phyloP scores from a whole-genome alignment of 768 basidiomycete genomes.

The Steccherinum ochraceum region DNA sequence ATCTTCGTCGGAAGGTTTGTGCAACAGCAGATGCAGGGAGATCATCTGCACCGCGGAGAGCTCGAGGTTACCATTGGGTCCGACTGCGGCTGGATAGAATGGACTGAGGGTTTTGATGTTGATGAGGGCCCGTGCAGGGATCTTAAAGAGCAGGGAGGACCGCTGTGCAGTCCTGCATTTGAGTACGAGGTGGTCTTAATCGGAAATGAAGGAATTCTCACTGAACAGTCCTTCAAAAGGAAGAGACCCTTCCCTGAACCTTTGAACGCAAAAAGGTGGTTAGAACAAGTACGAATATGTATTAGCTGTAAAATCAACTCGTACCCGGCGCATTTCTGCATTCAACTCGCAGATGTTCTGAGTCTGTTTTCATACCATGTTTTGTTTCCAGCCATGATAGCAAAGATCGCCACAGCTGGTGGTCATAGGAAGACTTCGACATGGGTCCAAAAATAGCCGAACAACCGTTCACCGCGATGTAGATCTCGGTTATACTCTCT shows the following conservation, averaged over 20 bases:
- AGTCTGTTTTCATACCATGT: constrained; percentile 25
- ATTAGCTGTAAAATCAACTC: too few species aligned
- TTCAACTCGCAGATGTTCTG: constrained; percentile 41
- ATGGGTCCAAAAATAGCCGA: too few species aligned
- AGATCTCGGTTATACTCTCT: too few species aligned
- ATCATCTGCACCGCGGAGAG: constrained; percentile 70
- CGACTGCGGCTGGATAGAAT: constrained; percentile 42
- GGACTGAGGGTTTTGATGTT: constrained; percentile 64
- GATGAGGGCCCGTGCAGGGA: constrained; percentile 67
- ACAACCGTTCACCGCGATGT: too few species aligned
- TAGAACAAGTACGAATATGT: too few species aligned
- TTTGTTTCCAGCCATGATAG: constrained; percentile 16
- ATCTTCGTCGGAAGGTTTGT: constrained; percentile 39
- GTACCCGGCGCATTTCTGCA: constrained; percentile 47
- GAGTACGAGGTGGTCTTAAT: too few species aligned
- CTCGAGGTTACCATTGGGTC: constrained; percentile 10
- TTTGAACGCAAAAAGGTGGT: too few species aligned
- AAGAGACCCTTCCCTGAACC: constrained; percentile 72
- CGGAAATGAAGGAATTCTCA: constrained; percentile 21
- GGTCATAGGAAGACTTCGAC: background rate
- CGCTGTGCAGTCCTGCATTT: too few species aligned
- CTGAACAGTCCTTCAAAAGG: constrained; percentile 35
- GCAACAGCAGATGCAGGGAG: constrained; percentile 71
- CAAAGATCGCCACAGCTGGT: constrained; percentile 3
- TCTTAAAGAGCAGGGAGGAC: constrained; percentile 52